A percentile compares a stretch with the other conserved stretches of the same genome.
Conservation (phyloP, 495 filamentous ascomycete species). For the Halenospora varia region DNA sequence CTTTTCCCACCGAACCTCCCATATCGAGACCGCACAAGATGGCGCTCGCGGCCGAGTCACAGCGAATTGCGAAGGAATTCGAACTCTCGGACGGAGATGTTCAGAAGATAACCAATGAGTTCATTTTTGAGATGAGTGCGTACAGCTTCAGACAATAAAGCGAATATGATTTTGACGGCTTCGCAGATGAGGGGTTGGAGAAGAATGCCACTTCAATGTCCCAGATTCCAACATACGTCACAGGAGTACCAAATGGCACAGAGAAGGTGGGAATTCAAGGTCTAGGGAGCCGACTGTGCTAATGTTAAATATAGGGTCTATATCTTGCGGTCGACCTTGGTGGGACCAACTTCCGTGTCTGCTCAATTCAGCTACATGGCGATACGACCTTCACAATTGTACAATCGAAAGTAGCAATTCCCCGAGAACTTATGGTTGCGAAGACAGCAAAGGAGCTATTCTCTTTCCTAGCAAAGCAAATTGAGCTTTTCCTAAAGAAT, state of each 20-base stretch:
- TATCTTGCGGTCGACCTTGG: constrained; percentile 96
- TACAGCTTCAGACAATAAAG: constrained; percentile 6
- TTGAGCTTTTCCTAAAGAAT: constrained; percentile 76
- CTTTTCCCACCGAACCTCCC: constrained; percentile 43
- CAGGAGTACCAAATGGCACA: constrained; percentile 91
- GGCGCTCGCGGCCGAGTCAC: constrained; percentile 67
- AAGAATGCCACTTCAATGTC: constrained; percentile 76
- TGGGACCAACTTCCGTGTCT: constrained; percentile 97
- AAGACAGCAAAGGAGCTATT: constrained; percentile 86
- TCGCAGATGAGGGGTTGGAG: constrained; percentile 69
- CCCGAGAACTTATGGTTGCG: constrained; percentile 83
- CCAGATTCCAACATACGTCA: constrained; percentile 97
- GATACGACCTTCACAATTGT: constrained; percentile 89
- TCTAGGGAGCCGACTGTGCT: no score
- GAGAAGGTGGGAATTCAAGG: constrained; percentile 79
- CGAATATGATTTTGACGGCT: constrained; percentile 5
- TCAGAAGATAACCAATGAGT: constrained; percentile 75
- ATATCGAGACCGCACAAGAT: constrained; percentile 44
- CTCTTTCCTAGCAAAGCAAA: constrained; percentile 86
- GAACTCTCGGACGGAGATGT: constrained; percentile 79
- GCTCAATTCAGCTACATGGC: constrained; percentile 86
- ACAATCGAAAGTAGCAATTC: constrained; percentile 88
- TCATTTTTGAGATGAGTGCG: constrained; percentile 78
- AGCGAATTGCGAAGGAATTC: constrained; percentile 78
- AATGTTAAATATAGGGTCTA: constrained; percentile 58